Percentiles rank a stretch among this genome's conserved stretches.
Evolutionary conservation across 2,329 filamentous ascomycete species (phyloP).

Genomic region (Cladosporium velox): DNA sequence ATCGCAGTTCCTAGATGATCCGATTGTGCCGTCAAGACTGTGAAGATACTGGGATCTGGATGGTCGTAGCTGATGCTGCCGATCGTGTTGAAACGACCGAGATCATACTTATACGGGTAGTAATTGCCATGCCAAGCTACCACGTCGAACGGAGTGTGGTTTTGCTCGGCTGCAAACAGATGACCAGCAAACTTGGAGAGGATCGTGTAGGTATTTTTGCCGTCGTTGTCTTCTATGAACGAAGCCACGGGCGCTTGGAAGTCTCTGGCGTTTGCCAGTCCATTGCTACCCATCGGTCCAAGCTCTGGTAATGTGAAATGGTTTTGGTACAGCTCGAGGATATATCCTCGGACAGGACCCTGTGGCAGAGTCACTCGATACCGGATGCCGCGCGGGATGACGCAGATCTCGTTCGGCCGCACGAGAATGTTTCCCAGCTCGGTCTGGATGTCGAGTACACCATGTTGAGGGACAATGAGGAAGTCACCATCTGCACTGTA

Average conservation of each 20-base stretch:
- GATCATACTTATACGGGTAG: constrained; percentile 61
- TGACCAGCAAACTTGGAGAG: constrained; percentile 64
- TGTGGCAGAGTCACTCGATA: constrained; percentile 63
- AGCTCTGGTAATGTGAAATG: constrained; percentile 68
- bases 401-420: constrained; percentile 66
- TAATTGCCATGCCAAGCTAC: constrained; percentile 74
- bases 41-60: constrained; percentile 67
- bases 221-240: constrained; percentile 56
- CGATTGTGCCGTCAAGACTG: constrained; percentile 65
- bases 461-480: constrained; percentile 66
- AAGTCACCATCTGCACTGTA: constrained; percentile 77
- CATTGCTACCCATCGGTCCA: constrained; percentile 66
- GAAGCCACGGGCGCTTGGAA: constrained; percentile 63
- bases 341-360: constrained; percentile 64
- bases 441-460: constrained; percentile 66
- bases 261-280: constrained; percentile 65
- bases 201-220: constrained; percentile 58
- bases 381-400: constrained; percentile 67
- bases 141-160: constrained; percentile 69
- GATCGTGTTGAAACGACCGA: constrained; percentile 59
- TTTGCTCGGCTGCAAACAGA: constrained; percentile 62
- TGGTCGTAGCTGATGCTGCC: constrained; percentile 64
- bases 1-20: constrained; percentile 57
- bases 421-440: constrained; percentile 66
- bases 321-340: constrained; percentile 66